Evolutionary conservation across 352 stramenopile genomes (phyloP), one percentile per base, ranked within the genome.

Genomic region (Phytophthora syringae): DNA sequence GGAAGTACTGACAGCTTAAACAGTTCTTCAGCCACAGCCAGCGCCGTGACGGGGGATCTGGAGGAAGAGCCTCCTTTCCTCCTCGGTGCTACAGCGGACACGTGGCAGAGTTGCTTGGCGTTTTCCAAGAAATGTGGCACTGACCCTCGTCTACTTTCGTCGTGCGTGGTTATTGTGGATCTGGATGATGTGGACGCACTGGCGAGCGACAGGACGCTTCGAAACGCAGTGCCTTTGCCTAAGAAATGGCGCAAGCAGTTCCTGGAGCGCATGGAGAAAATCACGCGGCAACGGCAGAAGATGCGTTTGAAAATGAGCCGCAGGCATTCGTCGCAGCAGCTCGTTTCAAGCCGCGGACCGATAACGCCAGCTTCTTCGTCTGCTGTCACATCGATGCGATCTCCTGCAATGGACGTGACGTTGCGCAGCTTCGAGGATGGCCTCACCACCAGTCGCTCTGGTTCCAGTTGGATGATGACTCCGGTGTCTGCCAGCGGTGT

Each of bases 191-290:
- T 90, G 22, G 74, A 70, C 1, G 69, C 77, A 3, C 80, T 92
- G 27, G 57, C 64, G 3, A 73, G 70, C 7, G 86, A 86, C 16
- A 92, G 89, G 61, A 81, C 67, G 34, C 80, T 78, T 40, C 58
- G 67, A 5, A 88, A 86, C 48, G 79, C 86, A 0, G 70, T 90
- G 18, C 76, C 70, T 1, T 64, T 93, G 52, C 86, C 86, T 7
- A 83, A 84, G 28, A 94, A 94, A 58, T 87, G 83, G 80, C 74
- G 86, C 16, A 82, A 85, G 24, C 84, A 92, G 64, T 89, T 94
- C 37, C 47, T 94, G 25, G 83, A 92, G 40, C 70, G 75, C 2
- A 86, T 94, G 15, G 82, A 92, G 28, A 91, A 92, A 50, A 59
- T 84, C 32, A 82, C 76, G 12, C 89, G 82, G 40, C 71, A 88